Conservation (phyloP, 2,329 filamentous ascomycete species). For the Aspergillus glaucus region DNA sequence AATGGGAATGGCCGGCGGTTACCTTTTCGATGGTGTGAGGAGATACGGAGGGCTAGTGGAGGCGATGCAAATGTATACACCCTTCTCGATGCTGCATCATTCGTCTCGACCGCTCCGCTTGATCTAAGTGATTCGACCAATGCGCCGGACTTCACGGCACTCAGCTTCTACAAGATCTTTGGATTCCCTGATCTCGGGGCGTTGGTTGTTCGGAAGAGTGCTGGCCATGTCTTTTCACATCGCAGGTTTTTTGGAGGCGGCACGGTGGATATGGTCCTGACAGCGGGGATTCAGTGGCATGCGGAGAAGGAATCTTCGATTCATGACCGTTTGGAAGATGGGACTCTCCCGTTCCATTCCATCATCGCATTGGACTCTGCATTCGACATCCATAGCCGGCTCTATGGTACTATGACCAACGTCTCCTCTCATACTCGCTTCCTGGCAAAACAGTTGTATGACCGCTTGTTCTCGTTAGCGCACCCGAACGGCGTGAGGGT, state of each 20-base stretch:
- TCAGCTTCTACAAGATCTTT: conserved; percentile 98
- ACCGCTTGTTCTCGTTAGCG: conserved; percentile 52
- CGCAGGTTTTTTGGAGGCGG: conserved; percentile 88
- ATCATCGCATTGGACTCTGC: conserved; percentile 78
- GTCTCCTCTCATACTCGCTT: conserved; percentile 66
- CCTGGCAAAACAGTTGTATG: conserved; percentile 55
- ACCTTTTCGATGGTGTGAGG: conserved; percentile 61
- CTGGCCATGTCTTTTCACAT: conserved; percentile 56
- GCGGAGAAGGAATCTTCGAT: conserved; percentile 63
- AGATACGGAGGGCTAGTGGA: conserved; percentile 35
- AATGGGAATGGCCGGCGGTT: conserved; percentile 81
- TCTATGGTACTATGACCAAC: conserved; percentile 66
- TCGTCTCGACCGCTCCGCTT: conserved; percentile 69
- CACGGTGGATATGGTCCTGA: conserved; percentile 84
- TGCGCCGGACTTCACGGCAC: conserved; percentile 75
- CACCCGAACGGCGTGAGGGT: conserved; percentile 65
- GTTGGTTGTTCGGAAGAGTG: conserved; percentile 69
- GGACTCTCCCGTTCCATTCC: conserved; percentile 81
- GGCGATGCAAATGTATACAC: conserved; percentile 50
- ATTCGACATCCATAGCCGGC: conserved; percentile 58
- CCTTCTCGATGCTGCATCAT: conserved; percentile 75
- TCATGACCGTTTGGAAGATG: conserved; percentile 83
- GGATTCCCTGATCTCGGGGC: conserved; percentile 89
- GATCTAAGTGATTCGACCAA: conserved; percentile 56
- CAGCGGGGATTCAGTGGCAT: conserved; percentile 75